These are phyloP conservation scores for Fusarium pseudonygamai DNA, from an alignment of 2,329 filamentous ascomycete genomes.

Conservation along the genomic window DNA sequence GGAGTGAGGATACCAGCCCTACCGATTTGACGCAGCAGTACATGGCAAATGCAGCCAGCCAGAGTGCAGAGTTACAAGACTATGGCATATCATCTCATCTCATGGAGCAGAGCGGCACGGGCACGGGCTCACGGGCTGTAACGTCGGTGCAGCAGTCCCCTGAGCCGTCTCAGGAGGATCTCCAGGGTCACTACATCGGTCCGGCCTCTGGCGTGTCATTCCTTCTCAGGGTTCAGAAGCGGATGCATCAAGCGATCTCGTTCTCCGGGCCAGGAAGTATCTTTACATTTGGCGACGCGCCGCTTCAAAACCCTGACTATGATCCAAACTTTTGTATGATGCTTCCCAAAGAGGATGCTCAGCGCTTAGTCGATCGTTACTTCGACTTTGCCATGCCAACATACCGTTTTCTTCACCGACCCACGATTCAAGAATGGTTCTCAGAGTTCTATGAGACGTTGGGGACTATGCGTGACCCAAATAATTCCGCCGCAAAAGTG, in stretches of 20 bases:
- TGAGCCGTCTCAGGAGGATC: constrained; percentile 44
- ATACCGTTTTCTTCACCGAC: constrained; percentile 63
- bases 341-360: constrained; percentile 49
- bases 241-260: constrained; percentile 41
- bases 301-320: constrained; percentile 50
- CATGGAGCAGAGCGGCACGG: not conserved
- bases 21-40: constrained; percentile 7
- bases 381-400: constrained; percentile 67
- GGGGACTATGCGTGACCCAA: constrained; percentile 41
- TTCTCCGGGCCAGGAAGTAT: constrained; percentile 49
- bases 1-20: constrained; percentile 2
- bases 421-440: constrained; percentile 60
- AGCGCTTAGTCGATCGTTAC: constrained; percentile 57
- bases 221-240: constrained; percentile 45
- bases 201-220: constrained; percentile 47
- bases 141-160: constrained; percentile 40
- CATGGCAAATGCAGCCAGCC: not conserved
- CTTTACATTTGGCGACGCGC: constrained; percentile 61
- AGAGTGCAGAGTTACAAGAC: not conserved
- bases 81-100: constrained; percentile 18
- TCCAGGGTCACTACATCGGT: constrained; percentile 47
- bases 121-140: not conserved
- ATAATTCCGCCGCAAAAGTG: constrained; percentile 43
- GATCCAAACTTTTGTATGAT: constrained; percentile 52
- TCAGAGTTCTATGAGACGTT: constrained; percentile 51